Percentiles rank a stretch among this genome's conserved stretches.
Conservation (phyloP, 768 basidiomycete species). For the Polyporus arcularius region DNA sequence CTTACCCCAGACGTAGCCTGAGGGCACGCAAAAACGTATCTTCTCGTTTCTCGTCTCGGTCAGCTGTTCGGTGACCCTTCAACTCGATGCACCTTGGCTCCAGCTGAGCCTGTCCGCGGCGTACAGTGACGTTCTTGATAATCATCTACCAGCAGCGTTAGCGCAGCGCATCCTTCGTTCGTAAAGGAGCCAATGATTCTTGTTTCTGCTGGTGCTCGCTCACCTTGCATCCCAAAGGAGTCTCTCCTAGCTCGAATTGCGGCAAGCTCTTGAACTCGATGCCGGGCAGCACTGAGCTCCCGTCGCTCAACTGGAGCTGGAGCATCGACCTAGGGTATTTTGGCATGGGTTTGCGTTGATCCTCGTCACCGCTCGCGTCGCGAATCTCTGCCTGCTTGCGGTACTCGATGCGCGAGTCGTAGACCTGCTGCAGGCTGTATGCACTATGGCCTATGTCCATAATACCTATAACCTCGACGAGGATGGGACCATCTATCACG, state of each 20-base stretch:
- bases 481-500: conserved; percentile 49
- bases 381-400: conserved; percentile 47
- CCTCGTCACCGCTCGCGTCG: conserved; percentile 54
- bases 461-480: conserved; percentile 77
- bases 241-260: conserved; percentile 69
- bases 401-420: conserved; percentile 61
- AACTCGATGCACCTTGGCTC: conserved; percentile 66
- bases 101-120: conserved; percentile 74
- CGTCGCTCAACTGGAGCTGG: conserved; percentile 75
- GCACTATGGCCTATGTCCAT: conserved; percentile 87
- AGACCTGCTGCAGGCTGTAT: conserved; percentile 71
- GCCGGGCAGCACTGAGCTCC: conserved; percentile 63
- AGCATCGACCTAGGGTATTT: conserved; percentile 84
- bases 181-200: background rate
- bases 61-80: conserved; percentile 62
- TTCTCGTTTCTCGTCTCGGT: conserved; percentile 60
- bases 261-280: conserved; percentile 76
- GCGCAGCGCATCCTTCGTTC: background rate
- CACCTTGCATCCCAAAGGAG: conserved; percentile 85
- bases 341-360: conserved; percentile 71
- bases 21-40: conserved; percentile 63
- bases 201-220: background rate
- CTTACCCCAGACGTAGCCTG: conserved; percentile 68
- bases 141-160: conserved; percentile 49
- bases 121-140: conserved; percentile 66